Base-by-base conservation (phyloP, 768 basidiomycete species). In the Termitomyces sp. region DNA sequence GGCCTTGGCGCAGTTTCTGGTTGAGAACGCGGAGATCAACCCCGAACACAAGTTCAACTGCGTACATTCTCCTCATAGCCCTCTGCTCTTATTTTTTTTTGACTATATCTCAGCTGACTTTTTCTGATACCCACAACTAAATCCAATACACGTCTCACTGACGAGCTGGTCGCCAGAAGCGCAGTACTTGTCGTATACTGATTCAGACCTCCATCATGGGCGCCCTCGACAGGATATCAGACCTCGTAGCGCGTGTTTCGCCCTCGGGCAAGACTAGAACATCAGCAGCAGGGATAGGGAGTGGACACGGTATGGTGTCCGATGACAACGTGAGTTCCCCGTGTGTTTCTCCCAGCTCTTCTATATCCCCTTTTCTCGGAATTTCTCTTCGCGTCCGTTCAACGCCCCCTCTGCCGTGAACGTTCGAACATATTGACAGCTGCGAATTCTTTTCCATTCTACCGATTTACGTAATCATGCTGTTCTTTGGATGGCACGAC, bases 281-380 rank as follows among this genome's bases (percentile, higher is more conserved):
- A 40, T 70, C 80, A 46, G 68, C 76, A 30, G 80, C 79, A 47
- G 87, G 88, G 5, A 82, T 87, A 63, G 86, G 84, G 14, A 75
- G 69, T 51, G 82, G 80, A 24, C 76, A 79, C 67, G 86, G 84
- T 16, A 80, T 83, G 69, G 80, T 82, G 13, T 82, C 83, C 60
- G 81, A 88, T 53, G 87, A 91, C 68, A 85, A 92, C 70, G 90
- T 91, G 71, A 79, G 88, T 77, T 56, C 46, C 51, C 60, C 35
- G 20, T 43, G 28, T 16, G 46, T 52, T 54, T 44, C 49, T 24
- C 4, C 7, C 36, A n/a, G 24, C 62, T 41, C 55, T 55, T 33
- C 46, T 33, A 20, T 51, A 41, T 35, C 32, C 44, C 51, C 18
- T 40, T 30, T n/a, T 40, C 38, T 10, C 26, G 36, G 38, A 13